Evolutionary conservation across 176 grass and related monocot species (phyloP).

Genomic region (Alloteropsis semialata): DNA sequence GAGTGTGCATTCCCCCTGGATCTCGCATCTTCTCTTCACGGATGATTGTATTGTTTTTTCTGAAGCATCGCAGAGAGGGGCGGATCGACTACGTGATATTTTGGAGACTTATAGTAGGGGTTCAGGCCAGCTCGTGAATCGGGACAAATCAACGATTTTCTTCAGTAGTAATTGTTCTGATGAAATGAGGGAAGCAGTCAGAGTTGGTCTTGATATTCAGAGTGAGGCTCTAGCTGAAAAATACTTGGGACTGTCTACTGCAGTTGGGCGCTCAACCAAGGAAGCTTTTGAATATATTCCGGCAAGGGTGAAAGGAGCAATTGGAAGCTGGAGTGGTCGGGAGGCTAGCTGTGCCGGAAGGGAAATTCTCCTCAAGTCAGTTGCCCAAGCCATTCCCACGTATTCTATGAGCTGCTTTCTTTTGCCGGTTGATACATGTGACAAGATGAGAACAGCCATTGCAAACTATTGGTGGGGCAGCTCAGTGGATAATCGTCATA

Average conservation of each 20-base stretch:
- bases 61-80: background rate
- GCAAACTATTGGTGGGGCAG: background rate
- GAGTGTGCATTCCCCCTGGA: background rate
- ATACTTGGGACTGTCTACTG: background rate
- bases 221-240: background rate
- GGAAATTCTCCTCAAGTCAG: background rate
- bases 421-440: accelerated
- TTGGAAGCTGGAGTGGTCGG: background rate
- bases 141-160: background rate
- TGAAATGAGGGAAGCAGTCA: background rate
- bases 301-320: accelerated
- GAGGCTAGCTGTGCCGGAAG: background rate
- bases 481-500: background rate
- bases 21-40: background rate
- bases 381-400: background rate
- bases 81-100: background rate
- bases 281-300: background rate
- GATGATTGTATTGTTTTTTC: background rate
- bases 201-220: background rate
- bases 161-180: background rate
- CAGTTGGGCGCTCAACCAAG: background rate
- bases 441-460: background rate
- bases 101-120: background rate
- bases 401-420: background rate
- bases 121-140: background rate